These are phyloP conservation scores for Picea glauca DNA, from an alignment of 75 land plant genomes.

Conservation along the genomic window DNA sequence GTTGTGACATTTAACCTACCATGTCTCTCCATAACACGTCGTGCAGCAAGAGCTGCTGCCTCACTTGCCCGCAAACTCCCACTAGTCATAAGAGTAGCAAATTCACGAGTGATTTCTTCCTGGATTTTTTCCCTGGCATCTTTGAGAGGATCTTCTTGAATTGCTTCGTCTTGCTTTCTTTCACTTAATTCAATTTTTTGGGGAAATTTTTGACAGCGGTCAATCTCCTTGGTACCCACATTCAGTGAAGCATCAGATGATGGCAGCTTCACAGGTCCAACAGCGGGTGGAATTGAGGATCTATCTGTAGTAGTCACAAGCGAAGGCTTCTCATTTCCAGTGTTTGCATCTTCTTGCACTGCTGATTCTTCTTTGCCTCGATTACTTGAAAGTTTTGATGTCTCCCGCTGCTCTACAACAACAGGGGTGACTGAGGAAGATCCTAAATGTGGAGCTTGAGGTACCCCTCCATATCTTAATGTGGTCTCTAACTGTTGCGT, in stretches of 20 bases:
- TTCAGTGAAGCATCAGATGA: not conserved
- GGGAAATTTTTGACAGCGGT: not conserved
- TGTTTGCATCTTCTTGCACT: not conserved
- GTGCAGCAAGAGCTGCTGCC: slow-evolving; percentile 90
- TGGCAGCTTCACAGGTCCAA: not conserved
- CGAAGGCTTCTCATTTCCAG: not conserved
- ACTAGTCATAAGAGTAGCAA: slow-evolving; percentile 80
- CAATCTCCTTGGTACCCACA: not conserved
- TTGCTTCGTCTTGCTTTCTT: not conserved
- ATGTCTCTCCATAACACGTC: slow-evolving; percentile 81
- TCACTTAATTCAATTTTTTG: not conserved
- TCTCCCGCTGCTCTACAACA: not conserved
- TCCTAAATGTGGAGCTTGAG: slow-evolving; percentile 64
- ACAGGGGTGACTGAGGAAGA: slow-evolving; percentile 8
- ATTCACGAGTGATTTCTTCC: slow-evolving; percentile 76
- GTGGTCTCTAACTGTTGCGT: slow-evolving; percentile 79
- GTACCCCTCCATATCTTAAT: slow-evolving; percentile 71
- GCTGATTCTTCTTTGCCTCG: too few relatives aligned
- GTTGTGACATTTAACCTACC: slow-evolving; percentile 36
- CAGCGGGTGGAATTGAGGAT: not conserved
- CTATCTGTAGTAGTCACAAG: not conserved
- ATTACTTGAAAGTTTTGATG: not conserved
- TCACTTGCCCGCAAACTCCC: slow-evolving; percentile 90
- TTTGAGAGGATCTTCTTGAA: slow-evolving; percentile 40
- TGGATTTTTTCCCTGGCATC: slow-evolving; percentile 64